Percentiles rank a stretch among this genome's conserved stretches.
Evolutionary conservation across 768 basidiomycete genomes (phyloP).

Genomic region (Trametes cubensis): DNA sequence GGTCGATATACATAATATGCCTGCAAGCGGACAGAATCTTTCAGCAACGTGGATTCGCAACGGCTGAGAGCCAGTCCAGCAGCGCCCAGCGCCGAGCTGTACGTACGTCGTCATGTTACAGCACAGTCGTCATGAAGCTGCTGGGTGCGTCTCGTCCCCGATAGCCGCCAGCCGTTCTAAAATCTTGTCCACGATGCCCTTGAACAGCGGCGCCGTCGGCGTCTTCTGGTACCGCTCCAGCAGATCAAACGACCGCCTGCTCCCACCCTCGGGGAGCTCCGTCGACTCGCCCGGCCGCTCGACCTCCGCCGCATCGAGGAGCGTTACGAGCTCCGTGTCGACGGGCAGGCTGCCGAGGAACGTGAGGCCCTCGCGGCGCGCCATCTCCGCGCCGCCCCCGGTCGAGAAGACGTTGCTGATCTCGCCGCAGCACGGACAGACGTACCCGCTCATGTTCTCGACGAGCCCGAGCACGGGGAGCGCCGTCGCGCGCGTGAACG

Average conservation of each 20-base stretch:
- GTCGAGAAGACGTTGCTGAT: constrained; percentile 93
- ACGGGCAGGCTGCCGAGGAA: constrained; percentile 92
- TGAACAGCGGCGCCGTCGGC: constrained; percentile 69
- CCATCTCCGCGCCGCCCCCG: constrained; percentile 91
- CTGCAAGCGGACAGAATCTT: background rate
- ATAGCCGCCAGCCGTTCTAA: constrained; percentile 33
- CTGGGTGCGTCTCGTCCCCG: background rate
- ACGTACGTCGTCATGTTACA: constrained; percentile 3
- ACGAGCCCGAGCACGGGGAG: constrained; percentile 89
- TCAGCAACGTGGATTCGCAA: background rate
- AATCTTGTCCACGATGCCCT: constrained; percentile 53
- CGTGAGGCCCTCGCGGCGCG: constrained; percentile 64
- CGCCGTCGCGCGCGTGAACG: constrained; percentile 87
- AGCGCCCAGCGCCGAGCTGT: background rate
- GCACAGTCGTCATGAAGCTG: constrained; percentile 4
- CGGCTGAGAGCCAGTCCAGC: background rate
- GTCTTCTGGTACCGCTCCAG: constrained; percentile 68
- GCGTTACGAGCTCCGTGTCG: constrained; percentile 84
- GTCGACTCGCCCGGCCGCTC: constrained; percentile 40
- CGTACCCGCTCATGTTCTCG: constrained; percentile 99
- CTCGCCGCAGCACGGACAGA: constrained; percentile 96
- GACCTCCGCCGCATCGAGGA: constrained; percentile 71
- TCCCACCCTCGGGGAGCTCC: constrained; percentile 31
- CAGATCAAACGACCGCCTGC: constrained; percentile 48
- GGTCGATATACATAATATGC: background rate